Evolutionary conservation across 306 rosid species (phyloP).

Genomic region (Cicer yamashitae): DNA sequence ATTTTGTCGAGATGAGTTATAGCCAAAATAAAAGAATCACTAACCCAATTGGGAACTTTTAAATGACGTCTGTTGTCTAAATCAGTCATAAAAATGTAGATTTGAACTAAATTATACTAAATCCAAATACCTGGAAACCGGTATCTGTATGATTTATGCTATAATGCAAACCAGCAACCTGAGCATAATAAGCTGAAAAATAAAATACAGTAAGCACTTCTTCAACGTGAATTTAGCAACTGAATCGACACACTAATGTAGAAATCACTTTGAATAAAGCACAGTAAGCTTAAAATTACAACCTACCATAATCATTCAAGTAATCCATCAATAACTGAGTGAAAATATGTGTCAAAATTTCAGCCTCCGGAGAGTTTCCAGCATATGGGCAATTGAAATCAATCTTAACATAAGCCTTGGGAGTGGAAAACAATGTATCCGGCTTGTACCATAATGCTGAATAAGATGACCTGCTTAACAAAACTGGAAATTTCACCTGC

Average conservation of each 20-base stretch:
- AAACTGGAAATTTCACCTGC: conserved; percentile 79
- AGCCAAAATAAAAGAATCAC: background rate
- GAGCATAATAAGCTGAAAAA: conserved; percentile 83
- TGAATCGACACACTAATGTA: conserved; percentile 8
- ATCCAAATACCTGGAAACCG: conserved; percentile 84
- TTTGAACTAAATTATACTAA: conserved; percentile 33
- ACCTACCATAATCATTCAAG: conserved; percentile 90
- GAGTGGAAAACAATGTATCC: conserved; percentile 77
- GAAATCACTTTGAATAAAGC: conserved; percentile 19
- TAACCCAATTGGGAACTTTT: conserved; percentile 21
- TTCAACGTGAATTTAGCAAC: conserved; percentile 38
- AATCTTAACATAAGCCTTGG: conserved; percentile 84
- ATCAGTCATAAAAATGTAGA: conserved; percentile 27
- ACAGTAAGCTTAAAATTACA: conserved; percentile 11
- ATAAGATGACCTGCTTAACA: conserved; percentile 69
- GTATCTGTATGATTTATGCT: conserved; percentile 54
- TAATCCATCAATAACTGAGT: conserved; percentile 84
- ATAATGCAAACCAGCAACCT: conserved; percentile 85
- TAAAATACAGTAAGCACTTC: conserved; percentile 41
- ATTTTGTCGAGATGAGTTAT: background rate
- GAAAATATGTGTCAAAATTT: conserved; percentile 70
- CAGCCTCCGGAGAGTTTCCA: conserved; percentile 83
- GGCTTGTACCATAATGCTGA: conserved; percentile 90
- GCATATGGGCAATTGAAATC: conserved; percentile 85
- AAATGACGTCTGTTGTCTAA: conserved; percentile 15